A percentile compares a stretch with the other conserved stretches of the same genome.
Evolutionary conservation across 768 basidiomycete genomes (phyloP).

Genomic region (Fomitopsis serialis): DNA sequence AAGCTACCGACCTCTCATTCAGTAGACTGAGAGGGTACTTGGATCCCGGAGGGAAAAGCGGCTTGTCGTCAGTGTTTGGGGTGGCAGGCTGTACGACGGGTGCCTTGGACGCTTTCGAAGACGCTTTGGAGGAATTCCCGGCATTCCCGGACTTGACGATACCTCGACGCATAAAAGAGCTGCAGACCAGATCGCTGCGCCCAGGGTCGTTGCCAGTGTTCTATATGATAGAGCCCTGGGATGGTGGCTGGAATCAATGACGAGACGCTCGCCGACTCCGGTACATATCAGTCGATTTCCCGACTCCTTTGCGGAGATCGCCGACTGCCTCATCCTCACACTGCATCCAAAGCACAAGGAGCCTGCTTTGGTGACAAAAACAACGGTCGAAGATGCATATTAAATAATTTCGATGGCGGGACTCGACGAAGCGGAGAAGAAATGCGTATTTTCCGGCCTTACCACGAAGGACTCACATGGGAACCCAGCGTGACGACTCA

Average conservation of each 20-base stretch:
- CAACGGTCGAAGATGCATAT: conserved; percentile 25
- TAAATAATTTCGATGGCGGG: too few relatives aligned
- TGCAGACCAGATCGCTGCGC: too few relatives aligned
- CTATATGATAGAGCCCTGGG: too few relatives aligned
- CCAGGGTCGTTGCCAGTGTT: too few relatives aligned
- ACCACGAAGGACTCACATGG: conserved; percentile 75
- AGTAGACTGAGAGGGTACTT: conserved; percentile 80
- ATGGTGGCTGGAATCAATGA: conserved; percentile 56
- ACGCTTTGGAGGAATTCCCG: conserved; percentile 73
- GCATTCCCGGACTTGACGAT: conserved; percentile 87
- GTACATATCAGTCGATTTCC: too few relatives aligned
- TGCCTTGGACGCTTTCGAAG: conserved; percentile 40
- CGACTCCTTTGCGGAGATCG: conserved; percentile 84
- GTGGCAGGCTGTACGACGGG: conserved; percentile 7
- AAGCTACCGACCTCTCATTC: conserved; percentile 63
- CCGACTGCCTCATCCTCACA: conserved; percentile 90
- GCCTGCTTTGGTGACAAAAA: conserved; percentile 28
- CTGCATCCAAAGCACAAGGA: conserved; percentile 96
- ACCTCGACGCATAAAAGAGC: conserved; percentile 43
- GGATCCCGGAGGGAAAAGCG: conserved; percentile 78
- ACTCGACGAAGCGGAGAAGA: conserved; percentile 65
- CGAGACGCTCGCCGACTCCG: conserved; percentile 92
- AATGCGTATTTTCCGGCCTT: conserved; percentile 87
- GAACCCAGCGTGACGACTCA: conserved; percentile 53
- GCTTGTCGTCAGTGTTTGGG: conserved; percentile 35